phyloP scores from a whole-genome alignment of 2,329 filamentous ascomycete genomes.

The Ophiobolus disseminans region DNA sequence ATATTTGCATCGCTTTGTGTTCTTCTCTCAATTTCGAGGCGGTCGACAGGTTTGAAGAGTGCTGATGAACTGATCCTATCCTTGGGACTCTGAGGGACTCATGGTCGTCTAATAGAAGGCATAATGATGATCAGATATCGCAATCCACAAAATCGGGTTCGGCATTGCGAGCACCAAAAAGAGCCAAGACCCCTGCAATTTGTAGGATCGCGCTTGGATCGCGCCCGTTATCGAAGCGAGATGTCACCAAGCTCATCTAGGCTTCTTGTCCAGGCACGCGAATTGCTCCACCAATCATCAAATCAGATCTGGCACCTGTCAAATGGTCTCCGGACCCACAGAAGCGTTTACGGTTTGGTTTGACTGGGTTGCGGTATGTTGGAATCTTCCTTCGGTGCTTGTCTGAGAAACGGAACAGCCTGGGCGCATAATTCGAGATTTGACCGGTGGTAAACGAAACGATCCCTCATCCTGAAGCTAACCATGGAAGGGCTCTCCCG shows the following conservation, averaged over 20 bases:
- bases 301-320: constrained; percentile 13
- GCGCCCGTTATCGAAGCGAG: too few species aligned
- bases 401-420: constrained; percentile 27
- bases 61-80: too few species aligned
- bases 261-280: constrained; percentile 17
- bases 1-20: neutral
- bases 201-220: constrained; percentile 19
- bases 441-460: constrained; percentile 37
- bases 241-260: constrained; percentile 19
- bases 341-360: constrained; percentile 9
- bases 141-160: neutral
- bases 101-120: too few species aligned
- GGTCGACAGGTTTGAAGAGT: too few species aligned
- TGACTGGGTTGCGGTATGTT: constrained; percentile 12
- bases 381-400: constrained; percentile 22
- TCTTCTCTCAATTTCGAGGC: too few species aligned
- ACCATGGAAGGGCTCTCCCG: constrained; percentile 21
- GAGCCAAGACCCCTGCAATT: constrained; percentile 28
- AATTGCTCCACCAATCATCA: constrained; percentile 26
- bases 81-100: too few species aligned
- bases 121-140: neutral
- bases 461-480: constrained; percentile 26
- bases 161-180: neutral
- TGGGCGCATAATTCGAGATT: constrained; percentile 25
- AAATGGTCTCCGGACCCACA: constrained; percentile 16